Conservation (phyloP, 768 basidiomycete genomes). For the Hericium rajendrae region DNA sequence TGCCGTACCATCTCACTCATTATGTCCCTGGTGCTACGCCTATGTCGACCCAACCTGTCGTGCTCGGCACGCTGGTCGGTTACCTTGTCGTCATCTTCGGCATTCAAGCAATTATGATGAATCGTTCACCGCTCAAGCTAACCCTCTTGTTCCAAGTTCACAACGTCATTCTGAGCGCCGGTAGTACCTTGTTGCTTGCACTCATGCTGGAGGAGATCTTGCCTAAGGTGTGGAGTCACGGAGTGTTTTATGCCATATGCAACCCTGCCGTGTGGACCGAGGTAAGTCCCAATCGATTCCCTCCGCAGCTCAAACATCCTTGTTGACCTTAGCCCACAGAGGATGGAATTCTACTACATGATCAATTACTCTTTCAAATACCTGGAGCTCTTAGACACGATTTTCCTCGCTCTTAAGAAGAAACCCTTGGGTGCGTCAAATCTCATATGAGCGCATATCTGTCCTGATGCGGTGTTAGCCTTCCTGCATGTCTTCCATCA, state of each 20-base stretch:
- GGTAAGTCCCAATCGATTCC: slow-evolving; percentile 37
- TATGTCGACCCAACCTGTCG: slow-evolving; percentile 65
- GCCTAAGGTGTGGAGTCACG: slow-evolving; percentile 66
- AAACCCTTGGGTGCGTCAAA: slow-evolving; percentile 76
- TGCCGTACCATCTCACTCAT: slow-evolving; percentile 45
- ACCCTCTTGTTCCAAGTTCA: slow-evolving; percentile 81
- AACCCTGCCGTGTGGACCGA: slow-evolving; percentile 72
- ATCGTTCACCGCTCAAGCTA: slow-evolving; percentile 61
- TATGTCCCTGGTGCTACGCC: slow-evolving; percentile 75
- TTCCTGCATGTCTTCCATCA: slow-evolving; percentile 99
- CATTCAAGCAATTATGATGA: slow-evolving; percentile 76
- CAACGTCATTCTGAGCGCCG: slow-evolving; percentile 79
- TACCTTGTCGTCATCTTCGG: slow-evolving; percentile 90
- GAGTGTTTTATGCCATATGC: slow-evolving; percentile 74
- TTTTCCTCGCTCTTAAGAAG: slow-evolving; percentile 97
- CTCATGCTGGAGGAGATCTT: slow-evolving; percentile 88
- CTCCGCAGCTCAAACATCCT: neutral
- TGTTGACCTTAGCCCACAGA: slow-evolving; percentile 32
- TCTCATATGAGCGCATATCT: neutral
- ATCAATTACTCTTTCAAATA: slow-evolving; percentile 99
- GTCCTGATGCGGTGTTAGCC: slow-evolving; percentile 35
- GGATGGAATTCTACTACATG: slow-evolving; percentile 94
- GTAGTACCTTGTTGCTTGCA: slow-evolving; percentile 76
- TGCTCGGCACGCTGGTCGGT: slow-evolving; percentile 55
- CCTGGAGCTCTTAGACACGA: slow-evolving; percentile 90